Conservation (phyloP, 305 asterid species). For the Striga hermonthica region DNA sequence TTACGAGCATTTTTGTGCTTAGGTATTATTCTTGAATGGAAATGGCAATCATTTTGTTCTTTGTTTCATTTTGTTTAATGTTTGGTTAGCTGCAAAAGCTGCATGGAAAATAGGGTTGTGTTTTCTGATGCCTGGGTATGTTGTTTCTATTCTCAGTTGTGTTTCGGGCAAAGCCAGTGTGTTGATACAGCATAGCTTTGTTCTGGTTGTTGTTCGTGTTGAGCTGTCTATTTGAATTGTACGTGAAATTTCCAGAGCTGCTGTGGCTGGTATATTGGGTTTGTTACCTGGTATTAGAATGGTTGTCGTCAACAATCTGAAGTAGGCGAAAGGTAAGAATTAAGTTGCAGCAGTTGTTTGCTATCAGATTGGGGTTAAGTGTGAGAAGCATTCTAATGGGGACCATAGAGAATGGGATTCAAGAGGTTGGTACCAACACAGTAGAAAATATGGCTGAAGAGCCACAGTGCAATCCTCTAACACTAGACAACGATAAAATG, state of each 20-base stretch:
- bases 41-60: not conserved
- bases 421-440: constrained; percentile 29
- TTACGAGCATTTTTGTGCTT: not conserved
- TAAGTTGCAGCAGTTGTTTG: constrained; percentile 19
- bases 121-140: constrained; percentile 7
- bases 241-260: constrained; percentile 23
- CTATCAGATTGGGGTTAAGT: constrained; percentile 28
- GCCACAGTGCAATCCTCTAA: constrained; percentile 27
- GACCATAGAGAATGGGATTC: constrained; percentile 30
- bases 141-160: constrained; percentile 10
- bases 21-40: constrained; percentile 20
- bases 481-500: constrained; percentile 26
- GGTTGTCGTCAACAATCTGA: no score
- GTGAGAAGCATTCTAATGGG: constrained; percentile 27
- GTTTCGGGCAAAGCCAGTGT: constrained; percentile 29
- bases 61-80: not conserved
- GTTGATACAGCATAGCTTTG: constrained; percentile 23
- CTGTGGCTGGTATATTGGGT: constrained; percentile 9
- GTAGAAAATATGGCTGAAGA: constrained; percentile 34
- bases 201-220: constrained; percentile 22
- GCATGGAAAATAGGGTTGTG: constrained; percentile 26
- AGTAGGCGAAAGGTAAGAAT: constrained; percentile 27
- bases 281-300: constrained; percentile 13
- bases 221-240: constrained; percentile 23
- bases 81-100: constrained; percentile 20